Evolutionary conservation across 192 early-diverging fungal genomes (phyloP).

Genomic region (Spizellomyces punctatus): DNA sequence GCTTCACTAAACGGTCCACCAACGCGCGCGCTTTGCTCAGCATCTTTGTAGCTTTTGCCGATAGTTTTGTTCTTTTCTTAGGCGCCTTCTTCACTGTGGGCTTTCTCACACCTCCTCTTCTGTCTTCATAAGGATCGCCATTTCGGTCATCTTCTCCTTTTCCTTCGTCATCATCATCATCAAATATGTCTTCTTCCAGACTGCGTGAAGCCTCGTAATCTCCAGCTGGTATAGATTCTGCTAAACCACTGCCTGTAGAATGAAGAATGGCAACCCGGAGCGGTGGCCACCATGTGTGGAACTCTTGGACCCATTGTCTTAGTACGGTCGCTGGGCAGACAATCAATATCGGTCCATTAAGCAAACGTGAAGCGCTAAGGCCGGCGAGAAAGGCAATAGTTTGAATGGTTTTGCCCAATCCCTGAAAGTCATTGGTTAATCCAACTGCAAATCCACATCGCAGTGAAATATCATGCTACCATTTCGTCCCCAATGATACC

Average conservation of each 20-base stretch:
- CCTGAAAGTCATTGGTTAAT: constrained; percentile 48
- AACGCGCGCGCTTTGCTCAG: constrained; percentile 44
- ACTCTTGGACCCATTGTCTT: constrained; percentile 62
- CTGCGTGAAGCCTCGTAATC: neutral
- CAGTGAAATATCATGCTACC: constrained; percentile 39
- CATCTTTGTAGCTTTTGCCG: constrained; percentile 48
- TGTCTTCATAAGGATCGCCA: constrained; percentile 21
- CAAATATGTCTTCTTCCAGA: constrained; percentile 30
- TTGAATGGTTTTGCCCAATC: constrained; percentile 93
- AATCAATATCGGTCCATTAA: constrained; percentile 67
- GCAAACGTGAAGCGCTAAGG: constrained; percentile 69
- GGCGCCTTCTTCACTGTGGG: constrained; percentile 25
- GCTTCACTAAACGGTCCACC: constrained; percentile 42
- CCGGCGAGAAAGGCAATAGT: constrained; percentile 81
- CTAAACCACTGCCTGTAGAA: constrained; percentile 78
- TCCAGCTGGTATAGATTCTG: neutral
- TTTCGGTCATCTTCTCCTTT: constrained; percentile 28
- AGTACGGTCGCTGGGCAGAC: constrained; percentile 63
- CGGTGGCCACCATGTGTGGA: constrained; percentile 73
- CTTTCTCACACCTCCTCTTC: constrained; percentile 30
- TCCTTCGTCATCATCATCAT: constrained; percentile 26
- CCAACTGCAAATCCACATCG: neutral
- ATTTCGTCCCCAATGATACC: constrained; percentile 96
- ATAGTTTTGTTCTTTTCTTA: constrained; percentile 19
- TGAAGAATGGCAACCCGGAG: constrained; percentile 90